These are phyloP conservation scores for Didymella arachidicola DNA, from an alignment of 2,329 filamentous ascomycete genomes.

Conservation along the genomic window DNA sequence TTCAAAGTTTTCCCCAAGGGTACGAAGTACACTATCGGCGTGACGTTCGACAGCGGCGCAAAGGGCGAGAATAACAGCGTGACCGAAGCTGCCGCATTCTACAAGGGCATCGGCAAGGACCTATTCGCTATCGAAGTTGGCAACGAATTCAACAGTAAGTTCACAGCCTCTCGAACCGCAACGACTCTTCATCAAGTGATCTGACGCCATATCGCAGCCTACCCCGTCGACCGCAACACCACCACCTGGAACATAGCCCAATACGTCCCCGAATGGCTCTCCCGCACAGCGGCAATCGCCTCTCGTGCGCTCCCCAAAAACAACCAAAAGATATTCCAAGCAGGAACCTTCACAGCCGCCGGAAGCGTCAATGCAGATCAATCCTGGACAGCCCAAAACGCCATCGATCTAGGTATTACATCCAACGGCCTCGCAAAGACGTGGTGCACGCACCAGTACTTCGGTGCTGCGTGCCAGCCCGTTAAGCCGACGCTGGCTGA, in stretches of 20 bases:
- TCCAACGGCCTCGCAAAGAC: slow-evolving; percentile 23
- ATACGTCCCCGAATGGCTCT: slow-evolving; percentile 28
- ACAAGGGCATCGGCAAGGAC: slow-evolving; percentile 22
- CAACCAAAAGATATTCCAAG: slow-evolving; percentile 24
- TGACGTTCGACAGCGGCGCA: slow-evolving; percentile 27
- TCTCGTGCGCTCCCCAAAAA: slow-evolving; percentile 5
- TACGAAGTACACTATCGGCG: slow-evolving; percentile 31
- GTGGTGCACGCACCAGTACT: slow-evolving; percentile 30
- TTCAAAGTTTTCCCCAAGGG: slow-evolving; percentile 33
- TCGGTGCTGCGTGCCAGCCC: slow-evolving; percentile 26
- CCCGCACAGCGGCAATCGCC: slow-evolving; percentile 21
- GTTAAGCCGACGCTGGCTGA: slow-evolving; percentile 60
- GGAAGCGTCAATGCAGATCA: slow-evolving; percentile 21
- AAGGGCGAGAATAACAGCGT: slow-evolving; percentile 24
- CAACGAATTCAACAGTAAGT: slow-evolving; percentile 34
- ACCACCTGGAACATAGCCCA: slow-evolving; percentile 22
- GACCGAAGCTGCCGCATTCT: slow-evolving; percentile 22
- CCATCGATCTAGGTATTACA: slow-evolving; percentile 25
- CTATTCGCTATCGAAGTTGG: slow-evolving; percentile 30
- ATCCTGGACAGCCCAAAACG: slow-evolving; percentile 24
- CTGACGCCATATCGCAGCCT: slow-evolving; percentile 15
- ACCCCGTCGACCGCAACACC: slow-evolving; percentile 27
- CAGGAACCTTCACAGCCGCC: slow-evolving; percentile 24
- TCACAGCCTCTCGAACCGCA: neutral
- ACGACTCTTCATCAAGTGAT: neutral